Percentiles rank a stretch among this genome's conserved stretches.
These are phyloP conservation scores for Metschnikowia koreensis DNA, from an alignment of 805 yeast species.

Conservation along the genomic window DNA sequence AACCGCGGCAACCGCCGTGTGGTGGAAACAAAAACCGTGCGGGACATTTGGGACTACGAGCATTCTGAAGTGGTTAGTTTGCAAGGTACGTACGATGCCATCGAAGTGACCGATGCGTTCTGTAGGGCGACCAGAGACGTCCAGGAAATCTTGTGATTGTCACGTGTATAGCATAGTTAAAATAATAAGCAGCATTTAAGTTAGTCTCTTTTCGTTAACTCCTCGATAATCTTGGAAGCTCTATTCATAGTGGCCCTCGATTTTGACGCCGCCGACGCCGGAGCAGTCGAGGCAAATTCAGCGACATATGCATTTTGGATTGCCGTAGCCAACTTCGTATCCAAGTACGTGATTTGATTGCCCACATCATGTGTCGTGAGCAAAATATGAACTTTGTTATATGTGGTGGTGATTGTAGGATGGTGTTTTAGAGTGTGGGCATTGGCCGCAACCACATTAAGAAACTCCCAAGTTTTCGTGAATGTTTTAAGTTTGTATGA, in stretches of 20 bases:
- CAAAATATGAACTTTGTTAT: constrained; percentile 53
- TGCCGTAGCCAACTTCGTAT: constrained; percentile 53
- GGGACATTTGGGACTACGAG: constrained; percentile 67
- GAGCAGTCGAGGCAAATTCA: constrained; percentile 7
- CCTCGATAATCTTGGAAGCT: constrained; percentile 15
- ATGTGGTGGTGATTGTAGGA: constrained; percentile 64
- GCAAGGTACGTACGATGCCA: constrained; percentile 93
- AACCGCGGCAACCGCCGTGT: constrained; percentile 21
- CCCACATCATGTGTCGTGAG: constrained; percentile 66
- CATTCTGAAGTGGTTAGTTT: constrained; percentile 72
- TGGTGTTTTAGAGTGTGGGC: constrained; percentile 66
- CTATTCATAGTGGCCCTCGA: constrained; percentile 7
- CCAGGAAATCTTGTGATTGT: constrained; percentile 12
- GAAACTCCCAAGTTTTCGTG: constrained; percentile 65
- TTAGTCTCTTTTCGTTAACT: constrained; percentile 12
- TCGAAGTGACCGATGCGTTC: constrained; percentile 80
- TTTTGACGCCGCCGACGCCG: not conserved
- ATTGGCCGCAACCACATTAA: constrained; percentile 55
- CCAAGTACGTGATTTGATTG: constrained; percentile 50
- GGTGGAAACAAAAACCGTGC: constrained; percentile 57
- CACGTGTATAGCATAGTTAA: not conserved
- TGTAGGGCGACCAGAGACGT: constrained; percentile 44
- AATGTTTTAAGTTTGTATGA: constrained; percentile 47
- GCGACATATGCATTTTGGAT: constrained; percentile 20
- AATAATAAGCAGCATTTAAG: not conserved